A percentile compares a stretch with the other conserved stretches of the same genome.
Evolutionary conservation across 805 yeast species (phyloP).

Genomic region (Lipomyces mesembrius): DNA sequence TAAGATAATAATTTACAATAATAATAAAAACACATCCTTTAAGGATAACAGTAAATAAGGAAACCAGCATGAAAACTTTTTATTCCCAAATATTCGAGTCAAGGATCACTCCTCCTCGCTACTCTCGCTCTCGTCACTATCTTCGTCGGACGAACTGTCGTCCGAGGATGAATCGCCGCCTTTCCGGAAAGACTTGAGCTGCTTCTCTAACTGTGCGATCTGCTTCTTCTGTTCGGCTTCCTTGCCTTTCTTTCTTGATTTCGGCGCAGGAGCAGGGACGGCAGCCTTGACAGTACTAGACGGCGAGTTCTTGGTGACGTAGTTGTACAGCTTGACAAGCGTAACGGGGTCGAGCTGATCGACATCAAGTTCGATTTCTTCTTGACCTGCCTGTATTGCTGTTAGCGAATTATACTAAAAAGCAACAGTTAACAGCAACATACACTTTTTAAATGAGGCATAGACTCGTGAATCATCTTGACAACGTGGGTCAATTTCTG

Average conservation of each 20-base stretch:
- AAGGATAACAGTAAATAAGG: neutral
- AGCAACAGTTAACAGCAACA: neutral
- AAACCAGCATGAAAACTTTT: neutral
- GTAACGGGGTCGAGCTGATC: slow-evolving; percentile 88
- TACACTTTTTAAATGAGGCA: slow-evolving; percentile 60
- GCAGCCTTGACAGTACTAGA: slow-evolving; percentile 25
- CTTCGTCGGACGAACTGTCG: slow-evolving; percentile 35
- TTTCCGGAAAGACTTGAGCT: slow-evolving; percentile 70
- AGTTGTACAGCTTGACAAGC: slow-evolving; percentile 78
- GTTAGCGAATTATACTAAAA: neutral
- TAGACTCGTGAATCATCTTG: slow-evolving; percentile 78
- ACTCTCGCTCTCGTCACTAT: slow-evolving; percentile 33
- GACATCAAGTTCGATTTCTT: slow-evolving; percentile 95
- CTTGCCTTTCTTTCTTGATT: slow-evolving; percentile 50
- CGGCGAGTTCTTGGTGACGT: slow-evolving; percentile 60
- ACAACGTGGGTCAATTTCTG: slow-evolving; percentile 82
- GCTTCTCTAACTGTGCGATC: slow-evolving; percentile 71
- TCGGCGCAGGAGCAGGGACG: slow-evolving; percentile 28
- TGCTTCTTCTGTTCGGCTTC: slow-evolving; percentile 59
- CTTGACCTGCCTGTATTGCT: slow-evolving; percentile 45
- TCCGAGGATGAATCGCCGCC: slow-evolving; percentile 25
- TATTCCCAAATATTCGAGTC: neutral
- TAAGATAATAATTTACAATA: neutral
- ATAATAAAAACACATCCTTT: neutral
- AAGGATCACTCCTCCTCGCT: slow-evolving; percentile 26